phyloP scores from a whole-genome alignment of 2,329 filamentous ascomycete genomes.

The Penicillium sp. region DNA sequence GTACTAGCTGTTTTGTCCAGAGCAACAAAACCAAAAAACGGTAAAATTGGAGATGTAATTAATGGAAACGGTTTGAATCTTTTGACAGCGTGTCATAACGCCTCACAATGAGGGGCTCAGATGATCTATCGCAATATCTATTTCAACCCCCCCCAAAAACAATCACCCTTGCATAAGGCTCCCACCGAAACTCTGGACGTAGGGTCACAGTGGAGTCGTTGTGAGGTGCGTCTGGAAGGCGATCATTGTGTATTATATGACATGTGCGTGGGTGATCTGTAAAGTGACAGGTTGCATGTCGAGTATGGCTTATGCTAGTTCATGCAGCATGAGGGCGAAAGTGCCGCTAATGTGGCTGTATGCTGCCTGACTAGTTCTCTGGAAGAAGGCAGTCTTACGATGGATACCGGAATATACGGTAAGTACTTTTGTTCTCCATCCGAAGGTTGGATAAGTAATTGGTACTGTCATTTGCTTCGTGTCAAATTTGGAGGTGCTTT shows the following conservation, averaged over 20 bases:
- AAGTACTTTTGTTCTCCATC: not conserved
- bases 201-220: not conserved
- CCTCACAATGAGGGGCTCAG: constrained; percentile 4
- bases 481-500: not conserved
- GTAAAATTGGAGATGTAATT: no score
- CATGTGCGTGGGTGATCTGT: not conserved
- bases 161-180: constrained; percentile 13
- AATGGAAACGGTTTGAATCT: no score
- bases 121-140: constrained; percentile 15
- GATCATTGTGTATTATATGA: not conserved
- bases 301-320: constrained; percentile 14
- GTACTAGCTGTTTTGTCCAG: not conserved
- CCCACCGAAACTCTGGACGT: not conserved
- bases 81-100: not conserved
- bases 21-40: not conserved
- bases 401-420: not conserved
- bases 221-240: not conserved
- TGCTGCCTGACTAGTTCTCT: not conserved
- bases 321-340: constrained; percentile 3
- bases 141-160: not conserved
- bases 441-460: not conserved
- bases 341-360: constrained; percentile 3
- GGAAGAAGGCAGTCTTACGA: not conserved
- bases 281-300: constrained; percentile 8
- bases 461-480: not conserved